phyloP scores from a whole-genome alignment of 495 filamentous ascomycete species.

The Penicillium mononematosum region DNA sequence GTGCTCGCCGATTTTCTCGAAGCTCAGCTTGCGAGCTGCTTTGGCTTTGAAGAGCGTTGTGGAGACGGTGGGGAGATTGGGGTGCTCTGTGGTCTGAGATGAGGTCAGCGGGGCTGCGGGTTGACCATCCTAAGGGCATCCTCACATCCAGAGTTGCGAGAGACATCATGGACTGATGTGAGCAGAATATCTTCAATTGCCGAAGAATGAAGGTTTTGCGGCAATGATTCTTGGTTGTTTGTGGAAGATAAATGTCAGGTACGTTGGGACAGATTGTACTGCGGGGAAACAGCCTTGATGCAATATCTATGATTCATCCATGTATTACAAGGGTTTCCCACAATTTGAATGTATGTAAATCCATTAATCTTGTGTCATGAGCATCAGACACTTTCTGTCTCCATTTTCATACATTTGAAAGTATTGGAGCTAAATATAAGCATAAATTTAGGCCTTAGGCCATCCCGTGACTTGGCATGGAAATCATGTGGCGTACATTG shows the following conservation, averaged over 20 bases:
- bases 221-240: background rate
- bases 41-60: slow-evolving; percentile 83
- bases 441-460: slow-evolving; percentile 4
- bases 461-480: background rate
- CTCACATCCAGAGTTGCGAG: slow-evolving; percentile 45
- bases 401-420: background rate
- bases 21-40: slow-evolving; percentile 68
- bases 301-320: background rate
- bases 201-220: background rate
- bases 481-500: background rate
- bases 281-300: slow-evolving; percentile 5
- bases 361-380: background rate
- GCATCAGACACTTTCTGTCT: background rate
- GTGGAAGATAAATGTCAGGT: background rate
- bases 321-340: too few species aligned
- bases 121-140: background rate
- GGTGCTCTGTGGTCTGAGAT: slow-evolving; percentile 40
- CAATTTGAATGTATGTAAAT: background rate
- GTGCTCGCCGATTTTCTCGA: slow-evolving; percentile 72
- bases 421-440: slow-evolving; percentile 2
- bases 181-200: background rate
- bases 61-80: slow-evolving; percentile 64
- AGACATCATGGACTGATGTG: slow-evolving; percentile 28
- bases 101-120: slow-evolving; percentile 6
- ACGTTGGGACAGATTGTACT: background rate